Conservation (phyloP, 2,329 filamentous ascomycete species). For the Beauveria sp. region DNA sequence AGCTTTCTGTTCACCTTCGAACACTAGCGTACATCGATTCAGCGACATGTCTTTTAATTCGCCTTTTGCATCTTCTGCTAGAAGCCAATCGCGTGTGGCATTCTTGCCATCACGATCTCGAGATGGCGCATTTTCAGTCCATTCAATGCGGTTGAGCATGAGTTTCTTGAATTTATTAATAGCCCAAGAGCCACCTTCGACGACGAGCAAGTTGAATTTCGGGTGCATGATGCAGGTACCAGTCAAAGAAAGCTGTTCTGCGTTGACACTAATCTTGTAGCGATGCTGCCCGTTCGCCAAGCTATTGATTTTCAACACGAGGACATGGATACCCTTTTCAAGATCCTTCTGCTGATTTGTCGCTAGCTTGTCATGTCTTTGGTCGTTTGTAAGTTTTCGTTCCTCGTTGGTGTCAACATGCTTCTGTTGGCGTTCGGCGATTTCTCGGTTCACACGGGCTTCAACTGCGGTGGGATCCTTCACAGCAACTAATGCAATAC, state of each 20-base stretch:
- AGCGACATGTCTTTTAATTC: constrained; percentile 70
- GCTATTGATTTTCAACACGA: constrained; percentile 83
- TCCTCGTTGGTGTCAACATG: constrained; percentile 76
- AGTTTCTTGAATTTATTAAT: constrained; percentile 84
- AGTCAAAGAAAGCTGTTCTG: constrained; percentile 78
- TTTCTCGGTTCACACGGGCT: constrained; percentile 85
- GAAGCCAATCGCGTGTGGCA: constrained; percentile 65
- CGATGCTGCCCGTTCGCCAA: constrained; percentile 90
- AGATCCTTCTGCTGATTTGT: constrained; percentile 82
- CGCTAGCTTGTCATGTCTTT: constrained; percentile 75
- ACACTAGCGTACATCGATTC: constrained; percentile 79
- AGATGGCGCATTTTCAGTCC: constrained; percentile 80
- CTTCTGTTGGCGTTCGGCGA: constrained; percentile 72
- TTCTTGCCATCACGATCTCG: constrained; percentile 51
- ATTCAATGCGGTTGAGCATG: constrained; percentile 89
- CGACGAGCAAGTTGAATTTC: constrained; percentile 78
- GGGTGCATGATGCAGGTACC: constrained; percentile 91
- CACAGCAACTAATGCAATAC: constrained; percentile 46
- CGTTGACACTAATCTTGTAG: constrained; percentile 88
- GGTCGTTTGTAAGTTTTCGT: constrained; percentile 80
- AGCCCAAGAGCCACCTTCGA: constrained; percentile 81
- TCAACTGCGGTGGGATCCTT: constrained; percentile 97
- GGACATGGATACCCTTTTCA: constrained; percentile 72
- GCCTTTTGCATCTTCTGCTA: constrained; percentile 69
- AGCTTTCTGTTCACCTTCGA: constrained; percentile 81